These are phyloP conservation scores for Spizellomyces sp. DNA, from an alignment of 192 early-diverging fungal species.

Conservation along the genomic window DNA sequence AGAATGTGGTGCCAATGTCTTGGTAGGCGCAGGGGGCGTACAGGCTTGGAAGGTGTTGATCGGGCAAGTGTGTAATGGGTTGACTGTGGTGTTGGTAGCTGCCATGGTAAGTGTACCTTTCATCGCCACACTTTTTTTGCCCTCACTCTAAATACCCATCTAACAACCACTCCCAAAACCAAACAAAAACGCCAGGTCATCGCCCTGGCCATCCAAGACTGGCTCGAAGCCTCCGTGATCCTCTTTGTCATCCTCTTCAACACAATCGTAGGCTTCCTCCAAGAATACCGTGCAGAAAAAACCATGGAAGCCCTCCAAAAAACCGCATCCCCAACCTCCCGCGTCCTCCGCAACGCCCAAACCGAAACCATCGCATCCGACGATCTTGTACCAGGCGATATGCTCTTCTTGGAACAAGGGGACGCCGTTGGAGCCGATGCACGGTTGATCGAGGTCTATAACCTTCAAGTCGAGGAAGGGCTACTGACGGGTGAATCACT, in stretches of 20 bases:
- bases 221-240: constrained; percentile 13
- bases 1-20: constrained; percentile 15
- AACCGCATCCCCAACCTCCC: constrained; percentile 66
- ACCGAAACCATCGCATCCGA: constrained; percentile 50
- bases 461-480: constrained; percentile 39
- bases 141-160: neutral
- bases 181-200: neutral
- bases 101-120: neutral
- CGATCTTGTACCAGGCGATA: constrained; percentile 78
- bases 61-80: neutral
- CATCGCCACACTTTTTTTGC: neutral
- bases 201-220: neutral
- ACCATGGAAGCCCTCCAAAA: constrained; percentile 44
- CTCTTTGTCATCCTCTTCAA: constrained; percentile 15
- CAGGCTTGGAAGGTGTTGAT: constrained; percentile 1
- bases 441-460: constrained; percentile 55
- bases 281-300: constrained; percentile 28
- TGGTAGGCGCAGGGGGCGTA: neutral
- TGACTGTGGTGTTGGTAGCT: constrained; percentile 5
- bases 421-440: constrained; percentile 78
- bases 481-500: constrained; percentile 48
- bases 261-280: constrained; percentile 20
- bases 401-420: constrained; percentile 67
- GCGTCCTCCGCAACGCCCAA: constrained; percentile 70
- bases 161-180: neutral